Conservation (phyloP, 2,329 filamentous ascomycete genomes). For the Mollisia scopiformis region DNA sequence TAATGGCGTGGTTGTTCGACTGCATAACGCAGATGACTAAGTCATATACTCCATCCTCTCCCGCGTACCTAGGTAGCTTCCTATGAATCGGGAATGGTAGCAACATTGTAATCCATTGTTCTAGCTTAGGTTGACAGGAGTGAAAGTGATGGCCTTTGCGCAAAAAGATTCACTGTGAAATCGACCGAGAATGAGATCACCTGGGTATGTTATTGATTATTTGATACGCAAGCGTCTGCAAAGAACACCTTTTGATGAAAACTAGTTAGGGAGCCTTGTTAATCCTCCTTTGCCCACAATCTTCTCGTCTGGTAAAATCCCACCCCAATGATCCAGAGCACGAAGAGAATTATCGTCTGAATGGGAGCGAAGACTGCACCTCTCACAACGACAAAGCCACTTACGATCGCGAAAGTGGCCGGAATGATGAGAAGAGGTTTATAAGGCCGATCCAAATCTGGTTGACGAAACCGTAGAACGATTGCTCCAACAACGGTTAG, state of each 20-base stretch:
- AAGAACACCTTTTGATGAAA: too few relatives aligned
- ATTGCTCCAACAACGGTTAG: slow-evolving; percentile 62
- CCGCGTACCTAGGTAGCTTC: too few relatives aligned
- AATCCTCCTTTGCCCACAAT: slow-evolving; percentile 34
- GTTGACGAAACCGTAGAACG: slow-evolving; percentile 59
- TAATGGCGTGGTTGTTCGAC: slow-evolving; percentile 38
- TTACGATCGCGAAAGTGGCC: slow-evolving; percentile 56
- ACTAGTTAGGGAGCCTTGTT: too few relatives aligned
- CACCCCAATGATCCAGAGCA: slow-evolving; percentile 51
- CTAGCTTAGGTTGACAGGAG: too few relatives aligned
- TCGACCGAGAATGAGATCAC: too few relatives aligned
- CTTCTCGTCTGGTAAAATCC: slow-evolving; percentile 56
- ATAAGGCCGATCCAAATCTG: slow-evolving; percentile 57
- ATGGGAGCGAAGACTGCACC: slow-evolving; percentile 61
- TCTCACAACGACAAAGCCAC: slow-evolving; percentile 60
- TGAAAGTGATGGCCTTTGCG: too few relatives aligned
- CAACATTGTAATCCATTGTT: too few relatives aligned
- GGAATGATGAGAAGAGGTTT: slow-evolving; percentile 55
- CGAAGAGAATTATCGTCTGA: slow-evolving; percentile 54
- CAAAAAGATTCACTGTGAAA: too few relatives aligned
- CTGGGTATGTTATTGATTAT: too few relatives aligned
- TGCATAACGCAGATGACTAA: slow-evolving; percentile 33
- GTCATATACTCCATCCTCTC: too few relatives aligned
- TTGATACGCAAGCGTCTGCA: too few relatives aligned
- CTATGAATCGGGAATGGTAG: too few relatives aligned